Conservation (phyloP, 1,284 basidiomycete species). For the Moniliophthora roreri region DNA sequence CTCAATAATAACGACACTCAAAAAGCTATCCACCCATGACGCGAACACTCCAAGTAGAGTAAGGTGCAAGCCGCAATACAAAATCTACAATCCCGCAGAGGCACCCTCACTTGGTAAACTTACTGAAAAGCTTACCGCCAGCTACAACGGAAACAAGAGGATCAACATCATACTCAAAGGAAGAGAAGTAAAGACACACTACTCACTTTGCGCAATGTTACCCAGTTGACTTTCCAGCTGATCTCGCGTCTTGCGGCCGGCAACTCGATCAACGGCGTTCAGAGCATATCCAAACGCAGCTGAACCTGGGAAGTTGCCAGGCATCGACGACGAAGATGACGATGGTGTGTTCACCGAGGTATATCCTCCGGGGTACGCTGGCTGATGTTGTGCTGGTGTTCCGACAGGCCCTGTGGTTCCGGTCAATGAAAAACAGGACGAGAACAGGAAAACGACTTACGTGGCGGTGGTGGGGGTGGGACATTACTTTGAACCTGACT, state of each 20-base stretch:
- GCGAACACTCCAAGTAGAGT: no score
- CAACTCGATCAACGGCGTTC: constrained; percentile 42
- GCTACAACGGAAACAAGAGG: constrained; percentile 24
- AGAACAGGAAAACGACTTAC: not conserved
- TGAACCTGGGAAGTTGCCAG: constrained; percentile 18
- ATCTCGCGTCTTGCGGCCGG: constrained; percentile 40
- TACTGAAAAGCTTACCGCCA: constrained; percentile 40
- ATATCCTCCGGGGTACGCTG: constrained; percentile 3
- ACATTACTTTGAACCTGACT: not conserved
- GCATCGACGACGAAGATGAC: constrained; percentile 3
- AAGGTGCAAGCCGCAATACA: no score
- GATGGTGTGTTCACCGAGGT: constrained; percentile 1
- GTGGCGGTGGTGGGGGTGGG: no score
- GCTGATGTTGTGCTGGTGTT: not conserved
- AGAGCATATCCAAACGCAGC: constrained; percentile 32
- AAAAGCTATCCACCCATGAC: no score
- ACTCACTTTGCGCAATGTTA: constrained; percentile 40
- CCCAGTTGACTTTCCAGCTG: constrained; percentile 39
- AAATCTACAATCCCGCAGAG: not conserved
- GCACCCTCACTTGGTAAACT: constrained; percentile 34
- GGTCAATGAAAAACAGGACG: not conserved
- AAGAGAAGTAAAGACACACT: constrained; percentile 2
- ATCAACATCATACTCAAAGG: constrained; percentile 3
- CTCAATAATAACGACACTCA: no score
- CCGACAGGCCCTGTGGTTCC: not conserved